These are phyloP conservation scores for Xylaria digitata DNA, from an alignment of 2,329 filamentous ascomycete genomes.

Conservation along the genomic window DNA sequence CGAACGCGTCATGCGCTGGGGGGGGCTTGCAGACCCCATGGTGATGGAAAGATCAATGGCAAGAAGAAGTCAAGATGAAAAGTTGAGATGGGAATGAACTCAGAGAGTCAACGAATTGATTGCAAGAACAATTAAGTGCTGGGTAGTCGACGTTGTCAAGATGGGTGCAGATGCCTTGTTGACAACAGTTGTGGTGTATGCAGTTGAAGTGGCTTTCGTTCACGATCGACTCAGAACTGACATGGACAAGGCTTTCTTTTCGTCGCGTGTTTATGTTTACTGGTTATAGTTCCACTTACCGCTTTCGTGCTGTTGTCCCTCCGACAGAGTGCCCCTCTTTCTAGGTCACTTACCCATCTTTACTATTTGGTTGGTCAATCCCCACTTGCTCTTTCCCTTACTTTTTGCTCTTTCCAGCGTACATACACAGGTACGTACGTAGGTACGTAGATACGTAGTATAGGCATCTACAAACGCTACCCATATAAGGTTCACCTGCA, in stretches of 20 bases:
- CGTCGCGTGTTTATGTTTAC: constrained; percentile 32
- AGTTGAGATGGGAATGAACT: neutral
- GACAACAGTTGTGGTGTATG: constrained; percentile 19
- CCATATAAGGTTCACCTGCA: too few relatives aligned
- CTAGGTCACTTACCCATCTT: too few relatives aligned
- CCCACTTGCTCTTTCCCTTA: neutral
- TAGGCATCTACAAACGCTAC: too few relatives aligned
- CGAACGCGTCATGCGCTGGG: constrained; percentile 69
- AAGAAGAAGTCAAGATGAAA: constrained; percentile 27
- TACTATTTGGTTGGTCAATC: neutral
- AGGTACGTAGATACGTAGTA: too few relatives aligned
- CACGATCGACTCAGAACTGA: constrained; percentile 28
- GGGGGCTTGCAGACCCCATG: constrained; percentile 67
- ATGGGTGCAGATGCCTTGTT: constrained; percentile 22
- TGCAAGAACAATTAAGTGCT: constrained; percentile 14
- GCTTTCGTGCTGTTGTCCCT: constrained; percentile 23
- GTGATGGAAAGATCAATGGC: constrained; percentile 40
- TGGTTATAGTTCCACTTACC: constrained; percentile 18
- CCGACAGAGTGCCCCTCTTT: constrained; percentile 18
- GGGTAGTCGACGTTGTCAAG: constrained; percentile 20
- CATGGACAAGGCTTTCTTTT: constrained; percentile 19
- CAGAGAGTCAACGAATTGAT: constrained; percentile 19
- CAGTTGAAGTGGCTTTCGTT: constrained; percentile 5
- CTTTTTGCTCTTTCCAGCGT: neutral
- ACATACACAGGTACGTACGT: too few relatives aligned